Conservation (phyloP, 495 filamentous ascomycete genomes). For the Hypoxylon perforatum region DNA sequence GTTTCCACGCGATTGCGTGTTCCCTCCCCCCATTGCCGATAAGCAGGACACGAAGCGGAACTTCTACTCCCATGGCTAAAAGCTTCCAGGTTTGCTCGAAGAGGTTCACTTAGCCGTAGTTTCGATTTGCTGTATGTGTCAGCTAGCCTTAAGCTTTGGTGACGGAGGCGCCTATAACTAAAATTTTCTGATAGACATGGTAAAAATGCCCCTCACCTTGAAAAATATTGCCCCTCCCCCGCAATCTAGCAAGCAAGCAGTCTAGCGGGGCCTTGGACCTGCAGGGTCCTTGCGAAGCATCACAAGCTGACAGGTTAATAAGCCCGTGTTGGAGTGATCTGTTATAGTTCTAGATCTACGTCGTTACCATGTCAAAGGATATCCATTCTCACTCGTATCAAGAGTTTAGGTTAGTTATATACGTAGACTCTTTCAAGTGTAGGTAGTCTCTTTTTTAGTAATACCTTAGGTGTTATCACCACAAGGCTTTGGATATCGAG, state of each 20-base stretch:
- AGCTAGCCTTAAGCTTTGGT: neutral
- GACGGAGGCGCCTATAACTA: neutral
- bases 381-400: too few species aligned
- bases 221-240: slow-evolving; percentile 51
- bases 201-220: slow-evolving; percentile 41
- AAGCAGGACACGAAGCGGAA: slow-evolving; percentile 73
- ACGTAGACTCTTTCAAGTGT: too few species aligned
- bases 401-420: too few species aligned
- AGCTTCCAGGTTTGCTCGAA: slow-evolving; percentile 1
- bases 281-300: neutral
- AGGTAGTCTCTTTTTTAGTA: too few species aligned
- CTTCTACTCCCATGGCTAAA: slow-evolving; percentile 38
- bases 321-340: too few species aligned
- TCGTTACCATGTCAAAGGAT: too few species aligned
- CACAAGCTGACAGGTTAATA: neutral
- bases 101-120: slow-evolving; percentile 4
- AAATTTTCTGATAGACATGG: slow-evolving; percentile 18
- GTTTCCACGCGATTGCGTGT: slow-evolving; percentile 94
- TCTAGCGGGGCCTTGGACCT: slow-evolving; percentile 5
- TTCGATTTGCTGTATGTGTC: neutral
- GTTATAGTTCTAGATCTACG: too few species aligned
- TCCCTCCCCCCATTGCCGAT: slow-evolving; percentile 94
- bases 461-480: too few species aligned
- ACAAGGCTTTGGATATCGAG: too few species aligned
- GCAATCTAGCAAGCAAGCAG: slow-evolving; percentile 38